Conservation (phyloP, 1,284 basidiomycete species). For the Cryptococcus sp. region DNA sequence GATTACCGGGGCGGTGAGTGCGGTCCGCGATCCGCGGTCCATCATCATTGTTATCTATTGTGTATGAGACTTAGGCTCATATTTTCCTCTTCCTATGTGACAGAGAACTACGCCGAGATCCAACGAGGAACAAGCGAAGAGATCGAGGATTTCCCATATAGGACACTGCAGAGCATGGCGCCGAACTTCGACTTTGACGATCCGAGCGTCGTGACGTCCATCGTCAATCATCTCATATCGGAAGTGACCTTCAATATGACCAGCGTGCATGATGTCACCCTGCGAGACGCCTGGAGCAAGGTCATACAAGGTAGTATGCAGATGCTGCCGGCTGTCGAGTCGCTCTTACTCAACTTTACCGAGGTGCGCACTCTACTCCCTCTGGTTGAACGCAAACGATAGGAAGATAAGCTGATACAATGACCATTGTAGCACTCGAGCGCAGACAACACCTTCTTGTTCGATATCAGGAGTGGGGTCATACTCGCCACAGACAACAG, state of each 20-base stretch:
- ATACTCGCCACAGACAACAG: slow-evolving; percentile 82
- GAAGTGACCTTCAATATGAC: slow-evolving; percentile 58
- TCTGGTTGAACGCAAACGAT: background rate
- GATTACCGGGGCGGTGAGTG: slow-evolving; percentile 83
- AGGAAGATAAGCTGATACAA: background rate
- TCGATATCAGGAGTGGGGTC: slow-evolving; percentile 81
- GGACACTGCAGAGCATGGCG: slow-evolving; percentile 29
- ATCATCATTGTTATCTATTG: no score
- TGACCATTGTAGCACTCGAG: slow-evolving; percentile 69
- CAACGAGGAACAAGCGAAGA: slow-evolving; percentile 81
- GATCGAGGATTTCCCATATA: slow-evolving; percentile 66
- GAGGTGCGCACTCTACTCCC: slow-evolving; percentile 39
- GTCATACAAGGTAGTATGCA: slow-evolving; percentile 57
- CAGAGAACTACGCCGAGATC: slow-evolving; percentile 85
- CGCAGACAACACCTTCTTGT: slow-evolving; percentile 88
- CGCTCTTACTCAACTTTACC: slow-evolving; percentile 55
- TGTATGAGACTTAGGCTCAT: no score
- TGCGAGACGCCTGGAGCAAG: slow-evolving; percentile 59
- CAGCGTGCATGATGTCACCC: slow-evolving; percentile 58
- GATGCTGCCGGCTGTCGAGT: slow-evolving; percentile 54
- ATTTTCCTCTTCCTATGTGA: no score
- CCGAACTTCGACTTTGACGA: slow-evolving; percentile 40
- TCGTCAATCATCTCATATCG: slow-evolving; percentile 45
- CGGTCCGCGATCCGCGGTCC: background rate
- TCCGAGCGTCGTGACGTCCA: slow-evolving; percentile 32